Evolutionary conservation across 73 alveolate species (phyloP), one percentile per base, ranked within the genome.

Genomic region (Paramecium tetraurelia): DNA sequence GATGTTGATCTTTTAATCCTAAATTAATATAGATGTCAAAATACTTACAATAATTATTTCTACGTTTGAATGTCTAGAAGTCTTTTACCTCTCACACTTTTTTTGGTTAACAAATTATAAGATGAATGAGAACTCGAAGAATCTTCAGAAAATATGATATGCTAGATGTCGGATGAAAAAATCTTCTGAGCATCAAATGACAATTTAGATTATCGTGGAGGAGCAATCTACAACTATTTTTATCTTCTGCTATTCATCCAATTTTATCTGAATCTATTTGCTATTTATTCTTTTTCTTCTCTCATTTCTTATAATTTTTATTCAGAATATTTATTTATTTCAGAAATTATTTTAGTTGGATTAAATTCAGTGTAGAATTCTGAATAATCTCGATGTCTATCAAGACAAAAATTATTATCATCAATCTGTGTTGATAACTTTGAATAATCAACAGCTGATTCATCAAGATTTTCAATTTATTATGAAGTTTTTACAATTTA

Each of bases 221-320:
- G 84, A 20, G 46, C 84, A 27, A 63, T 63, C 12, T 63, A 63
- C 7, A 63, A 63, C 8, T 11, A 24, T 63, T 63, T 63, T 33
- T 11, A 27, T 33, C 12, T 63, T 63, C 84, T 27, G 12, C 84
- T 63, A 63, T 63, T 63, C 84, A 63, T 33, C 84, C 84, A 63
- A 63, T 63, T 63, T 33, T 63, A 33, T 27, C 84, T 27, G 7
- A 63, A 63, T 63, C 50, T 27, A 27, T 3, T 63, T 7, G 84
- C 84, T 27, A 63, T 63, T 33, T 63, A 27, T 33, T 63, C 84
- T 63, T 63, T 63, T 63, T 63, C 84, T 31, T 63, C 84, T n/a
- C 84, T 63, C 41, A 63, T 63, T 63, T 63, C 84, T 63, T 63
- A 14, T 31, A 63, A 33, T 33, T 63, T 63, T 63, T 11, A 63